Conservation (phyloP, 371 early-diverging fungal genomes). For the Mortierella sp. region DNA sequence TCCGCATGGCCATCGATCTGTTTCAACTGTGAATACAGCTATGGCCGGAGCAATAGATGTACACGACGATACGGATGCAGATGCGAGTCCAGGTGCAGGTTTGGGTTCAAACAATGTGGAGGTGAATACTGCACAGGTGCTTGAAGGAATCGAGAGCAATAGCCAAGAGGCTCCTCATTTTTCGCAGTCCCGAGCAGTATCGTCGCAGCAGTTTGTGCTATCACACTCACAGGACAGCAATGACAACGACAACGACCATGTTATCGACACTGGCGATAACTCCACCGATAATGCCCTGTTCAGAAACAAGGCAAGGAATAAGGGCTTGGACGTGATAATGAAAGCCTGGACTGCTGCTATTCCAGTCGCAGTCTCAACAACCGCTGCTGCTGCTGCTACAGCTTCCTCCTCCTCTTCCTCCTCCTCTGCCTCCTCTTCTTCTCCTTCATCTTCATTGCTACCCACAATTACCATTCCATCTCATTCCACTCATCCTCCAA, state of each 20-base stretch:
- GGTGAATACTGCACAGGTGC: background rate
- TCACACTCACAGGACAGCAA: background rate
- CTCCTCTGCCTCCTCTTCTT: slow-evolving; percentile 14
- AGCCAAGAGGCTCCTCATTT: background rate
- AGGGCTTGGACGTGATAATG: background rate
- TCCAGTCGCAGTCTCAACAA: background rate
- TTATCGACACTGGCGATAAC: background rate
- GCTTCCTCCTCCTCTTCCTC: slow-evolving; percentile 9
- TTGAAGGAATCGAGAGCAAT: background rate
- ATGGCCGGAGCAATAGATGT: background rate
- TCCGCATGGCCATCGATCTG: background rate
- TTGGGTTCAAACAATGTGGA: background rate
- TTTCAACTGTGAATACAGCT: background rate
- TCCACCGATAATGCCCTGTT: background rate
- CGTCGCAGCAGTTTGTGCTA: background rate
- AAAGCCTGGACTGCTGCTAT: background rate
- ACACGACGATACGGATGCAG: background rate
- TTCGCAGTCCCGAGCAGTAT: background rate
- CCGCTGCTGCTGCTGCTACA: background rate
- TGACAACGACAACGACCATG: background rate
- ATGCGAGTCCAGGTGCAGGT: background rate
- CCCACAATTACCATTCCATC: slow-evolving; percentile 14
- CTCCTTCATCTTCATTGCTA: slow-evolving; percentile 8
- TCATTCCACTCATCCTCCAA: slow-evolving; percentile 2
- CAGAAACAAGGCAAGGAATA: background rate